A percentile compares a stretch with the other conserved stretches of the same genome.
Conservation (phyloP, 345 rosid genomes). For the Carallia pectinifolia region DNA sequence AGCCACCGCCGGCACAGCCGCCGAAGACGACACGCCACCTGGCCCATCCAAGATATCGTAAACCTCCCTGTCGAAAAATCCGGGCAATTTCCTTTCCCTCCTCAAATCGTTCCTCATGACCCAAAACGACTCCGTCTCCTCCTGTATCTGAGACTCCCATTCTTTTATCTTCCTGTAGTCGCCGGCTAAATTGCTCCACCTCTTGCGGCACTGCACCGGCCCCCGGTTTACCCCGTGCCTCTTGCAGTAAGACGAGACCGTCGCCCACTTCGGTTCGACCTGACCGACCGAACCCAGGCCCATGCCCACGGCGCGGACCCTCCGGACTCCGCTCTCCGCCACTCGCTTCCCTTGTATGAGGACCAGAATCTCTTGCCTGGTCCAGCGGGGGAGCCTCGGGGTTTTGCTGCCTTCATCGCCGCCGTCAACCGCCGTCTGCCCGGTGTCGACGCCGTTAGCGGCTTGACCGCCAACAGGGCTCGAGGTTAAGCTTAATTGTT, state of each 20-base stretch:
- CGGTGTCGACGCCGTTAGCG: constrained; percentile 38
- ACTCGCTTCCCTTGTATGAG: constrained; percentile 89
- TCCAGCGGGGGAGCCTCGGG: constrained; percentile 96
- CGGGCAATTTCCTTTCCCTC: constrained; percentile 84
- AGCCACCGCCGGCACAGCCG: constrained; percentile 27
- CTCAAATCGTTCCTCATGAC: constrained; percentile 86
- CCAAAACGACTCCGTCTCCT: constrained; percentile 90
- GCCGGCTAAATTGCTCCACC: constrained; percentile 99
- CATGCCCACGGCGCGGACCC: constrained; percentile 69
- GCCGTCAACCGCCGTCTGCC: constrained; percentile 36
- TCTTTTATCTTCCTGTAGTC: constrained; percentile 93
- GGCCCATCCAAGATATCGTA: constrained; percentile 77
- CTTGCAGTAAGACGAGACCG: constrained; percentile 83
- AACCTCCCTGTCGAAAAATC: constrained; percentile 89
- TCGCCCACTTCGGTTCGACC: constrained; percentile 91
- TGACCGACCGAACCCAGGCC: constrained; percentile 59
- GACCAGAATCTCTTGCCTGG: constrained; percentile 90
- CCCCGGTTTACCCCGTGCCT: constrained; percentile 92
- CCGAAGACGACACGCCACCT: constrained; percentile 13
- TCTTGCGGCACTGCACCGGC: constrained; percentile 95
- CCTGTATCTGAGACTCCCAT: constrained; percentile 71
- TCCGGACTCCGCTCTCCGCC: constrained; percentile 78
- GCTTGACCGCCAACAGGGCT: constrained; percentile 32
- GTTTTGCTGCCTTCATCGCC: constrained; percentile 62
- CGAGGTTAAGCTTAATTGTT: constrained; percentile 12